Evolutionary conservation across 2,329 filamentous ascomycete species (phyloP).

Genomic region (Pleoardoris graminearum): DNA sequence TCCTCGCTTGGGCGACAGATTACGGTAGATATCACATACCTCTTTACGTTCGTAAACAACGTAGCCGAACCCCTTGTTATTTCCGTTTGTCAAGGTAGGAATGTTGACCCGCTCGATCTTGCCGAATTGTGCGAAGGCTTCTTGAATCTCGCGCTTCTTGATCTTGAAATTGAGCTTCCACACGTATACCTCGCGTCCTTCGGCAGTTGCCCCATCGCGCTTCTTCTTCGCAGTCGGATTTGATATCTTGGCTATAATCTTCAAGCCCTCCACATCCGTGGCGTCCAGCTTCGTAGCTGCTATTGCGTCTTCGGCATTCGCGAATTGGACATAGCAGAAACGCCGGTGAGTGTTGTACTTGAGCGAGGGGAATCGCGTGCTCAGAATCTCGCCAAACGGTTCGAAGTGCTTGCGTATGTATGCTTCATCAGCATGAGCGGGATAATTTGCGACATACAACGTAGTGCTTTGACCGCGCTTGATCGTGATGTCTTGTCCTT

Average conservation of each 20-base stretch:
- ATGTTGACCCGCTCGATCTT: conserved; percentile 73
- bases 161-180: conserved; percentile 83
- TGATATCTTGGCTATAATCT: conserved; percentile 78
- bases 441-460: conserved; percentile 89
- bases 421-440: conserved; percentile 71
- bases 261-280: conserved; percentile 66
- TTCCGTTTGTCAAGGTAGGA: conserved; percentile 64
- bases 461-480: conserved; percentile 76
- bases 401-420: conserved; percentile 69
- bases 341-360: conserved; percentile 86
- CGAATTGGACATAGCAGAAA: conserved; percentile 96
- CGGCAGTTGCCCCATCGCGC: conserved; percentile 78
- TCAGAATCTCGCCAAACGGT: conserved; percentile 77
- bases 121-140: conserved; percentile 75
- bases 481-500: conserved; percentile 73
- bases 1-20: not conserved
- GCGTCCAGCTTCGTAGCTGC: conserved; percentile 73
- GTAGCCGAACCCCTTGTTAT: conserved; percentile 77
- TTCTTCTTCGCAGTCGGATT: conserved; percentile 77
- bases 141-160: conserved; percentile 70
- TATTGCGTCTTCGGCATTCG: conserved; percentile 50
- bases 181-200: conserved; percentile 84
- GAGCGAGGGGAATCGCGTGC: conserved; percentile 86
- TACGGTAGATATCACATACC: not conserved
- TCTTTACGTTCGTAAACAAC: conserved; percentile 73